Conservation (phyloP, 371 early-diverging fungal genomes). For the Rhizopus stolonifer region DNA sequence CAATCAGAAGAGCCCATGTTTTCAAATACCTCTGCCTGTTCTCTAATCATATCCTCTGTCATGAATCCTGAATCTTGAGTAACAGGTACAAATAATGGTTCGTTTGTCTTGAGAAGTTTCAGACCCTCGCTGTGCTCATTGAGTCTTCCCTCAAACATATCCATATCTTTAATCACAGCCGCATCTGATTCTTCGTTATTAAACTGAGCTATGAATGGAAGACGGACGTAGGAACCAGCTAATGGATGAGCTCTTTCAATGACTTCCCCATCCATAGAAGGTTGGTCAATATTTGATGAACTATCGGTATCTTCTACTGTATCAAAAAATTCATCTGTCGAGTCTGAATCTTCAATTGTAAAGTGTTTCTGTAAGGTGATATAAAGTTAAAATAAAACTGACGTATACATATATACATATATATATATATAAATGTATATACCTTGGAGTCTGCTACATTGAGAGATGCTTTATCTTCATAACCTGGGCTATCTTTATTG, state of each 20-base stretch:
- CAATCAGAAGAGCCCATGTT: constrained; percentile 71
- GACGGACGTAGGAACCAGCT: not conserved
- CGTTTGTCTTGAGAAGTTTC: constrained; percentile 49
- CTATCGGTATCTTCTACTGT: constrained; percentile 15
- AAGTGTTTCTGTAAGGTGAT: not conserved
- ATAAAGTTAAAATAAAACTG: no score
- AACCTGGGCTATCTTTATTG: not conserved
- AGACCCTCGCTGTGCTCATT: constrained; percentile 26
- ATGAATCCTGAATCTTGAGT: constrained; percentile 80
- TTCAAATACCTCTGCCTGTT: constrained; percentile 77
- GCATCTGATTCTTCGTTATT: constrained; percentile 14
- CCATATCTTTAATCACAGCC: constrained; percentile 25
- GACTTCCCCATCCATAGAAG: constrained; percentile 7
- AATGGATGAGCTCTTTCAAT: not conserved
- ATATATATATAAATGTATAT: not conserved
- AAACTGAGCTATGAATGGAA: constrained; percentile 7
- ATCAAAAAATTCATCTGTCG: constrained; percentile 26
- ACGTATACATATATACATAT: no score
- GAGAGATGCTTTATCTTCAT: not conserved
- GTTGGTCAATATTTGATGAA: not conserved
- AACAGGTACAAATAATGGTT: constrained; percentile 68
- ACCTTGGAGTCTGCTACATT: no score
- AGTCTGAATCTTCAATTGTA: constrained; percentile 10
- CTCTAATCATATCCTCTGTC: constrained; percentile 89
- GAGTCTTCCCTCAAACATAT: constrained; percentile 32